These are phyloP conservation scores for Neophaeococcomyces mojaviensis DNA, from an alignment of 2,329 filamentous ascomycete genomes.

Conservation along the genomic window DNA sequence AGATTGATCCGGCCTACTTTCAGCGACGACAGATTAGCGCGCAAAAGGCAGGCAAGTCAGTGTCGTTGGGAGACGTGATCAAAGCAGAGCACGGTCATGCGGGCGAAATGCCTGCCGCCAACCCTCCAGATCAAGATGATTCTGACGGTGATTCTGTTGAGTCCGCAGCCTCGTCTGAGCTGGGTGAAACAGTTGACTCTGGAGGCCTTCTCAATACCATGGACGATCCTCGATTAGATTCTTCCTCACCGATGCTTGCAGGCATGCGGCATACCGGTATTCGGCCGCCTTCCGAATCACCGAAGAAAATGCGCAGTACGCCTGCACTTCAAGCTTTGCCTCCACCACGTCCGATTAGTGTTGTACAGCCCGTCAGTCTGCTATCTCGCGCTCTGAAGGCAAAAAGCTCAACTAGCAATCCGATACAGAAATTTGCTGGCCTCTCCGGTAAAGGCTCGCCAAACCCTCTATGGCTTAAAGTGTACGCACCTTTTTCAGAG, in stretches of 20 bases:
- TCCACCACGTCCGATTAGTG: conserved; percentile 54
- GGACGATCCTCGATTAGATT: conserved; percentile 34
- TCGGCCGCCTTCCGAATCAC: conserved; percentile 36
- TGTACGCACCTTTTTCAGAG: conserved; percentile 54
- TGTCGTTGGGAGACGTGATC: conserved; percentile 23
- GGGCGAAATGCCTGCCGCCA: conserved; percentile 26
- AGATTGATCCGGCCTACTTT: conserved; percentile 46
- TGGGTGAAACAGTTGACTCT: conserved; percentile 49
- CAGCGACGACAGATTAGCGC: conserved; percentile 46
- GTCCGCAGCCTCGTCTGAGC: conserved; percentile 46
- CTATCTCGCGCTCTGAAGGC: conserved; percentile 52
- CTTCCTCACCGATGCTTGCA: conserved; percentile 42
- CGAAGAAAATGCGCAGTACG: conserved; percentile 43
- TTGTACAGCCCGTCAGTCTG: conserved; percentile 49
- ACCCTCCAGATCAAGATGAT: conserved; percentile 37
- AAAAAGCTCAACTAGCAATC: conserved; percentile 51
- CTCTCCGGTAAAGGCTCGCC: conserved; percentile 55
- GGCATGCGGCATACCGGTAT: conserved; percentile 28
- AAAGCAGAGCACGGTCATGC: conserved; percentile 13
- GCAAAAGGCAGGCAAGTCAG: conserved; percentile 31
- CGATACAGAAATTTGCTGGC: conserved; percentile 53
- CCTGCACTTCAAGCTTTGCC: conserved; percentile 50
- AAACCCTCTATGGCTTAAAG: conserved; percentile 55
- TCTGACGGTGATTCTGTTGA: conserved; percentile 43
- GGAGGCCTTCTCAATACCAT: conserved; percentile 49